Conservation (phyloP, 1,139 yeast genomes). For the Fermentozyma sake region DNA sequence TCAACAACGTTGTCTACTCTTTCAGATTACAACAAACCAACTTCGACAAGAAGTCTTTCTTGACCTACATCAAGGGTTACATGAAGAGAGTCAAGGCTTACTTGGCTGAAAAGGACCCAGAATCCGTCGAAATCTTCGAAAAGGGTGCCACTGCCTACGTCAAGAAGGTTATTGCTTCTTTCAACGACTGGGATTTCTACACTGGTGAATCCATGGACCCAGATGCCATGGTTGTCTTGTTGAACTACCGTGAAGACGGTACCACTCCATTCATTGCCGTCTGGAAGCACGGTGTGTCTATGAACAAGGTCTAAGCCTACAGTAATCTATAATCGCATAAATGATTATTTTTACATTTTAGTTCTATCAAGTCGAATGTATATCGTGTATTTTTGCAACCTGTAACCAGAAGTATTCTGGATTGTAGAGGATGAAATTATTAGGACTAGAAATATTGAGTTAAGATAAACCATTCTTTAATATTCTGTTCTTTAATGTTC, state of each 20-base stretch:
- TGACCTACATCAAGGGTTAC: slow-evolving; percentile 96
- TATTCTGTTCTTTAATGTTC: not conserved
- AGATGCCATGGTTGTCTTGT: slow-evolving; percentile 94
- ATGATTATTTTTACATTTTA: too few species aligned
- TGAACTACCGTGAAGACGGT: slow-evolving; percentile 99
- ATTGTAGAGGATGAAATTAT: too few species aligned
- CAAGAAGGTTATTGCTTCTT: slow-evolving; percentile 90
- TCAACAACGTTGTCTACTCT: slow-evolving; percentile 97
- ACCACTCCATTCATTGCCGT: slow-evolving; percentile 93
- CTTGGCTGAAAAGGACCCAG: slow-evolving; percentile 87
- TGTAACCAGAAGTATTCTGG: too few species aligned
- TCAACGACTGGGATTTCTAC: slow-evolving; percentile 99
- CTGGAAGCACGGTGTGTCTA: slow-evolving; percentile 97
- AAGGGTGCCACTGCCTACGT: slow-evolving; percentile 95
- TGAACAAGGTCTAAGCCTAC: slow-evolving; percentile 76
- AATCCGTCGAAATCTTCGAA: slow-evolving; percentile 79
- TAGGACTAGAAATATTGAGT: too few species aligned
- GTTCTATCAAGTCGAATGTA: too few species aligned
- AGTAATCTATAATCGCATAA: too few species aligned
- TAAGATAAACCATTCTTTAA: too few species aligned
- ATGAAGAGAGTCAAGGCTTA: slow-evolving; percentile 92
- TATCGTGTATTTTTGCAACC: too few species aligned
- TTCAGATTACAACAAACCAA: slow-evolving; percentile 95
- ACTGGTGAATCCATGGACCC: slow-evolving; percentile 99
- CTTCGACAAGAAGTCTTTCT: slow-evolving; percentile 96